Evolutionary conservation across 805 yeast genomes (phyloP), one percentile per base, ranked within the genome.

Genomic region (Metahyphopichia silvanorum): DNA sequence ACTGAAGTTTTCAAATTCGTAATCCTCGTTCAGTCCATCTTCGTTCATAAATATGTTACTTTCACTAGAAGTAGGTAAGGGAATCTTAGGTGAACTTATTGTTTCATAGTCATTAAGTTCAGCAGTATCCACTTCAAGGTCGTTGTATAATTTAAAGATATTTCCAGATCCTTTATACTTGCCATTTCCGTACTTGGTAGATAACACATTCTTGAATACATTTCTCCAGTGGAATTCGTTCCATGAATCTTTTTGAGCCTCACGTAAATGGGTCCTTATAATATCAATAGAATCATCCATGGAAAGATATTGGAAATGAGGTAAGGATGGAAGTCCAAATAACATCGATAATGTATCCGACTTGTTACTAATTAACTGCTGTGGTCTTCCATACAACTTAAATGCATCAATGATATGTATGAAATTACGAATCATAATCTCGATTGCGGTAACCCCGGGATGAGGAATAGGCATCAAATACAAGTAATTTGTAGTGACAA

Each of bases 381-480:
- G 63, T 1, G 94, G 93, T 43, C 93, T 68, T 6, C 94, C 94
- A 47, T 84, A 84, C 29, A 84, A 54, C 48, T 71, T 74, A 58
- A 82, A 84, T 3, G 82, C 67, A 51, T 84, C 86, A 63, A 80
- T 72, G 13, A 82, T 65, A 29, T 87, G 91, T 20, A 84, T 68
- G 39, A 81, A 63, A 47, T 77, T 69, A 38, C 94, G 63, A 27
- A 84, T 74, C 77, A 82, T 77, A 11, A 84, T 84, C 50, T 84
- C 93, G 30, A 77, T 71, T 12, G 80, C 79, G 28, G 74, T 69
- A 18, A 84, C 91, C 25, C 86, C 84, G 3, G 81, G 79, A 55
- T 84, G 94, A 16, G 74, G 51, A 33, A 74, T 77, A 3, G 94
- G 93, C 68, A 84, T 77, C 48, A 86, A 56, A 53, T 86, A 86